phyloP scores from a whole-genome alignment of 2,329 filamentous ascomycete species.

The Apiospora phragmitis region DNA sequence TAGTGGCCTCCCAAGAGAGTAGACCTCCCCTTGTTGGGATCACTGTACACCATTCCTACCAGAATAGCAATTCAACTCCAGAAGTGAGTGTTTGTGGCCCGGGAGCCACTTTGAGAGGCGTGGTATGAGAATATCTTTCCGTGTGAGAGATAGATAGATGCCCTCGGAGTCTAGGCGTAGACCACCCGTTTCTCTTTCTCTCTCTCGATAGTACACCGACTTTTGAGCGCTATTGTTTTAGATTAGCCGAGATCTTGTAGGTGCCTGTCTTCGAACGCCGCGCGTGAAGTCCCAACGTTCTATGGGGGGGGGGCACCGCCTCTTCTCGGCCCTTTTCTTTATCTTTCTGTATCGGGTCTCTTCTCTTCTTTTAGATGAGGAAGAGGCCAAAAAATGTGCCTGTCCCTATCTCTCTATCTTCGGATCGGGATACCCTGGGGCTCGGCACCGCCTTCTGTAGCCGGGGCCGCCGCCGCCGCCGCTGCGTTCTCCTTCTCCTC shows the following conservation, averaged over 20 bases:
- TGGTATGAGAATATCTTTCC: neutral
- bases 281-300: neutral
- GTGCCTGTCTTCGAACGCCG: neutral
- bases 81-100: neutral
- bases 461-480: constrained; percentile 35
- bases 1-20: neutral
- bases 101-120: neutral
- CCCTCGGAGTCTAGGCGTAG: neutral
- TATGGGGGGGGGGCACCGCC: neutral
- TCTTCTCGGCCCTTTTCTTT: neutral
- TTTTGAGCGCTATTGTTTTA: neutral
- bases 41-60: neutral
- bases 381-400: constrained; percentile 11
- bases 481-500: constrained; percentile 36
- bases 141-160: neutral
- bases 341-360: neutral
- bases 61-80: constrained; percentile 1
- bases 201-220: constrained; percentile 1
- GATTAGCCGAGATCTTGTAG: neutral
- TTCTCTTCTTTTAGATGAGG: constrained; percentile 9
- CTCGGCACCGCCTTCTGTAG: constrained; percentile 16
- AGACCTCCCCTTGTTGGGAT: neutral
- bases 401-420: constrained; percentile 43
- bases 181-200: constrained; percentile 2
- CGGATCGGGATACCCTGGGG: constrained; percentile 63